phyloP scores from a whole-genome alignment of 225 moss, liverwort and hornwort genomes.

The Polytrichum formosum region DNA sequence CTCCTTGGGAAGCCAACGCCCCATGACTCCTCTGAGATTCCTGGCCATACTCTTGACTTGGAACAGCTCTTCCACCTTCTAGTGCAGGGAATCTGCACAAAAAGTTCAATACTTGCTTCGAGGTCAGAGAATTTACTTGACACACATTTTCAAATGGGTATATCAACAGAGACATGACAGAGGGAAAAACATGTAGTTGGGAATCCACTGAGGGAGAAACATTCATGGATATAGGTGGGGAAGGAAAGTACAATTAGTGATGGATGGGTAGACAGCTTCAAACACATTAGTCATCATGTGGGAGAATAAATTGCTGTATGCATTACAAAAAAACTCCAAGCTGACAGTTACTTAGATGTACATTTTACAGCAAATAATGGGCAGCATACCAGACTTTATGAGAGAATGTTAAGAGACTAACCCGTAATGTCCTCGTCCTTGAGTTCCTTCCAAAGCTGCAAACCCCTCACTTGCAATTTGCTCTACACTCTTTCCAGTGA shows the following conservation, averaged over 20 bases:
- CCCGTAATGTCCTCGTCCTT: slow-evolving; percentile 52
- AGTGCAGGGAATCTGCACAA: slow-evolving; percentile 47
- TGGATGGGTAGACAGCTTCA: no score
- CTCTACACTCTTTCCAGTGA: slow-evolving; percentile 91
- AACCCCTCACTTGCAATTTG: slow-evolving; percentile 90
- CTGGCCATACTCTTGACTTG: slow-evolving; percentile 34
- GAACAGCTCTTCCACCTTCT: slow-evolving; percentile 38
- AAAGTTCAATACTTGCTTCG: slow-evolving; percentile 5
- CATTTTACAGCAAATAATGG: no score
- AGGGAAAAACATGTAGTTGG: neutral
- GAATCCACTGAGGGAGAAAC: slow-evolving; percentile 9
- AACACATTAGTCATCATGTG: no score
- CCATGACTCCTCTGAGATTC: slow-evolving; percentile 26
- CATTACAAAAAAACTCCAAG: no score
- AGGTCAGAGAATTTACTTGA: neutral
- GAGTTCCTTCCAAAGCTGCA: slow-evolving; percentile 60
- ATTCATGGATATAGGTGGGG: no score
- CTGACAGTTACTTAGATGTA: no score
- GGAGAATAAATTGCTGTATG: no score
- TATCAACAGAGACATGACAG: neutral
- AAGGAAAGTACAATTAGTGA: no score
- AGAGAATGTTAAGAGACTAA: slow-evolving; percentile 31
- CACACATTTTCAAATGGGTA: neutral
- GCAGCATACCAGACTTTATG: no score
- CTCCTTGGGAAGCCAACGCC: slow-evolving; percentile 14